A percentile compares a stretch with the other conserved stretches of the same genome.
These are phyloP conservation scores for Chaetomium sp. DNA, from an alignment of 2,329 filamentous ascomycete species.

Conservation along the genomic window DNA sequence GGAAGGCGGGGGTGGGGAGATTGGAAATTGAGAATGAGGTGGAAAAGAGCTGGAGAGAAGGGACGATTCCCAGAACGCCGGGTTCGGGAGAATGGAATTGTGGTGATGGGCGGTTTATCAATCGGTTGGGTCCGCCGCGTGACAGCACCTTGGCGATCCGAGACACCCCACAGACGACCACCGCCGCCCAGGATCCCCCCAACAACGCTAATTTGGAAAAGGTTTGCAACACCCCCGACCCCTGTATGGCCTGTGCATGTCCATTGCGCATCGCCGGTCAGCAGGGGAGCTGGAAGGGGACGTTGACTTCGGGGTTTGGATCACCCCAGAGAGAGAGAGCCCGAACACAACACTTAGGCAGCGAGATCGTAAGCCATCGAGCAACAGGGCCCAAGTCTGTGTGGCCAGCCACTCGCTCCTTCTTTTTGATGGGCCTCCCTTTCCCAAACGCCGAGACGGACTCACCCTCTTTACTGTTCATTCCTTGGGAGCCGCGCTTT, in stretches of 20 bases:
- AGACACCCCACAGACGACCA: slow-evolving; percentile 8
- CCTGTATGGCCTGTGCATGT: not conserved
- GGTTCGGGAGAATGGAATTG: not conserved
- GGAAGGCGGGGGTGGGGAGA: too few relatives aligned
- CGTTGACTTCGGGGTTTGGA: not conserved
- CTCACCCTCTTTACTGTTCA: too few relatives aligned
- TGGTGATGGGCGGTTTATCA: slow-evolving; percentile 2
- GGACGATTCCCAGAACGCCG: not conserved
- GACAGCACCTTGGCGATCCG: not conserved
- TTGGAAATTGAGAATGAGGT: too few relatives aligned
- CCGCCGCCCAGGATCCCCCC: not conserved
- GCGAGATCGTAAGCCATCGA: too few relatives aligned
- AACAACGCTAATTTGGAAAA: slow-evolving; percentile 4
- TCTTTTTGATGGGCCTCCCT: not conserved
- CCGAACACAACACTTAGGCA: too few relatives aligned
- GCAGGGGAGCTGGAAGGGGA: slow-evolving; percentile 1
- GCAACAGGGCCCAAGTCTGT: not conserved
- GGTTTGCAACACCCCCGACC: not conserved
- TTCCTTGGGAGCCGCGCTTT: too few relatives aligned
- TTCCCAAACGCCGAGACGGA: not conserved
- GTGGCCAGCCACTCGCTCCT: not conserved
- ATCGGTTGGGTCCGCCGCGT: not conserved
- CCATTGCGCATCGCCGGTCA: not conserved
- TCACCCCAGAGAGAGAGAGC: too few relatives aligned
- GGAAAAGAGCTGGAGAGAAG: too few relatives aligned